A percentile compares a stretch with the other conserved stretches of the same genome.
These are phyloP conservation scores for Barnettozyma salicaria DNA, from an alignment of 805 yeast genomes.

Conservation along the genomic window DNA sequence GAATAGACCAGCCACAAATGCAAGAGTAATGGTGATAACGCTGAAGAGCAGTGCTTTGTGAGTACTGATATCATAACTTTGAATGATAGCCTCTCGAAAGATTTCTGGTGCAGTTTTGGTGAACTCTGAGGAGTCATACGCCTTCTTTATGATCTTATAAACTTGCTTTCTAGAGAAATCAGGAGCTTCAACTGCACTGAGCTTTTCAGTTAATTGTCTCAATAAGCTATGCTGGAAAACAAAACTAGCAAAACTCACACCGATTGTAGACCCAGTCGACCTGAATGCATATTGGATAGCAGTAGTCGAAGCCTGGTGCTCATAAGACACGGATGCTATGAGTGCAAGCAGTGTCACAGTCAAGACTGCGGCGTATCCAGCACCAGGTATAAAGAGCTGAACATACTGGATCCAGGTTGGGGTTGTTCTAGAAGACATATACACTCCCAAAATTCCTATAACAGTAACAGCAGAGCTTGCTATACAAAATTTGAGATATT, in stretches of 20 bases:
- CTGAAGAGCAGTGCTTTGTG: constrained; percentile 44
- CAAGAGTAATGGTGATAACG: constrained; percentile 34
- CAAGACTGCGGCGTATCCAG: constrained; percentile 59
- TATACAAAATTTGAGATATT: constrained; percentile 45
- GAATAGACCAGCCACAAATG: constrained; percentile 36
- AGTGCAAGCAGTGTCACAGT: constrained; percentile 70
- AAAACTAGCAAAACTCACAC: constrained; percentile 65
- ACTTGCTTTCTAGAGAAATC: constrained; percentile 18
- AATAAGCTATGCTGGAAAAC: constrained; percentile 49
- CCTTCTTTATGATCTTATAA: constrained; percentile 32
- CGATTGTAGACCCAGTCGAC: constrained; percentile 81
- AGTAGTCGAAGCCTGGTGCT: constrained; percentile 78
- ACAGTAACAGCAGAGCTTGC: constrained; percentile 37
- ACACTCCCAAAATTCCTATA: constrained; percentile 40
- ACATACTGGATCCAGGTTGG: constrained; percentile 36
- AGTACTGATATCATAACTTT: constrained; percentile 44
- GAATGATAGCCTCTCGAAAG: constrained; percentile 35
- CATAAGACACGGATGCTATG: constrained; percentile 65
- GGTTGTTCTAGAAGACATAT: constrained; percentile 18
- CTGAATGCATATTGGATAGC: constrained; percentile 87
- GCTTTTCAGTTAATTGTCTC: constrained; percentile 23
- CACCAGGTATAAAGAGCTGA: constrained; percentile 49
- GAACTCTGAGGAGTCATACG: constrained; percentile 48
- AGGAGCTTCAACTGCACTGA: constrained; percentile 15
- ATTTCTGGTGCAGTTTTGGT: constrained; percentile 40